Percentiles rank a stretch among this genome's conserved stretches.
phyloP scores from a whole-genome alignment of 1,284 basidiomycete genomes.

The Cystobasidium sp. region DNA sequence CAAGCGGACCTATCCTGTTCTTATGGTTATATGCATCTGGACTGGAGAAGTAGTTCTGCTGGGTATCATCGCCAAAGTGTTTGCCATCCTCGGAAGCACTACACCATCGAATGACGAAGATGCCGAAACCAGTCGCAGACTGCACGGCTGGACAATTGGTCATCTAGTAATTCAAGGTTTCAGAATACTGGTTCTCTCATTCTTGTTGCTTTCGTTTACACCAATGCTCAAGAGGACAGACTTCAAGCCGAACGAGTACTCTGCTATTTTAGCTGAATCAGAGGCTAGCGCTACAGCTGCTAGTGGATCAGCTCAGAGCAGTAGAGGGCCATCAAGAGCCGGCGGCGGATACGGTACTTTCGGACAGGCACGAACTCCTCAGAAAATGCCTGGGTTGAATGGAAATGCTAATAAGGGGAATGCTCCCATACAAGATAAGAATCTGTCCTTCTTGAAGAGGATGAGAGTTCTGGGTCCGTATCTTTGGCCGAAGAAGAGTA shows the following conservation, averaged over 20 bases:
- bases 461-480: conserved; percentile 66
- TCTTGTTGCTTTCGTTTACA: conserved; percentile 18
- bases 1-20: conserved; percentile 23
- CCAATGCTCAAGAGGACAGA: conserved; percentile 13
- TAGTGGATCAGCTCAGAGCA: background rate
- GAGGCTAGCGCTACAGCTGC: background rate
- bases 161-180: conserved; percentile 31
- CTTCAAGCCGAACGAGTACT: conserved; percentile 26
- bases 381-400: background rate
- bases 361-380: background rate
- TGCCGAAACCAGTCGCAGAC: background rate
- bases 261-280: conserved; percentile 12
- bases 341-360: conserved; percentile 35
- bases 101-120: background rate
- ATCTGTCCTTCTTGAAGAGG: conserved; percentile 46
- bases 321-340: conserved; percentile 6
- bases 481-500: conserved; percentile 76
- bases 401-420: background rate
- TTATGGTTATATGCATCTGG: conserved; percentile 10
- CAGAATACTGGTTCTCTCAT: conserved; percentile 13
- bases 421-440: background rate
- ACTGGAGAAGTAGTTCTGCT: conserved; percentile 28
- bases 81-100: conserved; percentile 1
- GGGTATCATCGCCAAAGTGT: conserved; percentile 1
- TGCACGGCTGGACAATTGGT: conserved; percentile 30